Conservation (phyloP, 257 asterid species). For the Petunia axillaris region DNA sequence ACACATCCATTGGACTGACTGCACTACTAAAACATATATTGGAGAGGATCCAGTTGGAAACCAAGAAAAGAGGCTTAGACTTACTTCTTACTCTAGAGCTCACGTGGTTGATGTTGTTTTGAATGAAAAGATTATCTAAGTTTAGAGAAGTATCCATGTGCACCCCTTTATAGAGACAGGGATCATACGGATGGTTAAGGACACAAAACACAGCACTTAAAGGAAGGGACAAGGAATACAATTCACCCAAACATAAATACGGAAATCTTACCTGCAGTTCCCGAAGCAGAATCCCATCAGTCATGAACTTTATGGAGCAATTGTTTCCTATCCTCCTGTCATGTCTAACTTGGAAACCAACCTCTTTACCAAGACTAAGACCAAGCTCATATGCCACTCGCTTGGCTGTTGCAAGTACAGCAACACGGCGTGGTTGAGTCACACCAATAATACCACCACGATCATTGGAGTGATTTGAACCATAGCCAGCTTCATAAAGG, state of each 20-base stretch:
- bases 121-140: too few relatives aligned
- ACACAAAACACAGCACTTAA: neutral
- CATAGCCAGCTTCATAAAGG: slow-evolving; percentile 92
- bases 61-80: too few relatives aligned
- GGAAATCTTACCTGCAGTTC: slow-evolving; percentile 83
- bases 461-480: slow-evolving; percentile 46
- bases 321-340: slow-evolving; percentile 81
- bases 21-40: too few relatives aligned
- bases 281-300: slow-evolving; percentile 96
- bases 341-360: slow-evolving; percentile 97
- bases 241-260: neutral
- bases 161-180: neutral
- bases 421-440: slow-evolving; percentile 98
- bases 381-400: slow-evolving; percentile 96
- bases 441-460: slow-evolving; percentile 88
- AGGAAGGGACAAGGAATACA: slow-evolving; percentile 4
- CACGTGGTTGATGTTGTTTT: too few relatives aligned
- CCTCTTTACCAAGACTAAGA: slow-evolving; percentile 81
- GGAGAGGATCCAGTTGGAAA: too few relatives aligned
- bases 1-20: too few relatives aligned
- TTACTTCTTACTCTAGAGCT: too few relatives aligned
- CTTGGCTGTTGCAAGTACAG: slow-evolving; percentile 96
- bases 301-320: slow-evolving; percentile 95
- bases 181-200: neutral
- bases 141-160: neutral